Conservation (phyloP, 1,139 yeast genomes). For the Diutina mesorugosa region DNA sequence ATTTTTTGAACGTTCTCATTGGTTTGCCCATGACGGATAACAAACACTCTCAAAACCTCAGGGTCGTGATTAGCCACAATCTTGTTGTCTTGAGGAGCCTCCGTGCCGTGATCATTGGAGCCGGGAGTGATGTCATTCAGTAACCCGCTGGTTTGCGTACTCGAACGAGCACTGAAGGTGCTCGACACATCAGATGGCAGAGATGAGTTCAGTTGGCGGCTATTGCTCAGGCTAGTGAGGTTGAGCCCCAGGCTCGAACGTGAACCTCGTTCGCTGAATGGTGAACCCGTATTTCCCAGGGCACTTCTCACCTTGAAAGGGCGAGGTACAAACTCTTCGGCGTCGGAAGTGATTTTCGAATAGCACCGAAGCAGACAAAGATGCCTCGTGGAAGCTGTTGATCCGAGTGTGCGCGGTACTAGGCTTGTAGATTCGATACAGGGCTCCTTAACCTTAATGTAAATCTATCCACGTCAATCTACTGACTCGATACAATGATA, state of each 20-base stretch:
- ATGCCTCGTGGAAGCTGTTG: background rate
- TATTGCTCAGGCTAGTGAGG: background rate
- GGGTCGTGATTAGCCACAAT: slow-evolving; percentile 20
- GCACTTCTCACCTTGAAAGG: slow-evolving; percentile 1
- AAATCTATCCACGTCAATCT: too few relatives aligned
- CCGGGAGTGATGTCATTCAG: background rate
- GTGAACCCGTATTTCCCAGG: background rate
- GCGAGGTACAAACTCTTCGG: background rate
- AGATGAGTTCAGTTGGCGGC: background rate
- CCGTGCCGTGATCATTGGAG: background rate
- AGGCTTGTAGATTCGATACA: background rate
- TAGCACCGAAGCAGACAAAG: background rate
- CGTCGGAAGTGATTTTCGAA: background rate
- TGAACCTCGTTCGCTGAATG: background rate
- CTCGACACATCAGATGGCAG: background rate
- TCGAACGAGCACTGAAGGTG: background rate
- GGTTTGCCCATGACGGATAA: slow-evolving; percentile 76
- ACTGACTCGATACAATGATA: too few relatives aligned
- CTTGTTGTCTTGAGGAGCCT: background rate
- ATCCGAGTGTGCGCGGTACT: background rate
- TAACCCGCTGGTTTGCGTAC: background rate
- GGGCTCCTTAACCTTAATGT: background rate
- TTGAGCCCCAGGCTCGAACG: background rate
- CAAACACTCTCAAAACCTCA: slow-evolving; percentile 35
- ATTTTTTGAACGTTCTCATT: slow-evolving; percentile 53